Conservation (phyloP, 1,284 basidiomycete species). For the Tilletia caries region DNA sequence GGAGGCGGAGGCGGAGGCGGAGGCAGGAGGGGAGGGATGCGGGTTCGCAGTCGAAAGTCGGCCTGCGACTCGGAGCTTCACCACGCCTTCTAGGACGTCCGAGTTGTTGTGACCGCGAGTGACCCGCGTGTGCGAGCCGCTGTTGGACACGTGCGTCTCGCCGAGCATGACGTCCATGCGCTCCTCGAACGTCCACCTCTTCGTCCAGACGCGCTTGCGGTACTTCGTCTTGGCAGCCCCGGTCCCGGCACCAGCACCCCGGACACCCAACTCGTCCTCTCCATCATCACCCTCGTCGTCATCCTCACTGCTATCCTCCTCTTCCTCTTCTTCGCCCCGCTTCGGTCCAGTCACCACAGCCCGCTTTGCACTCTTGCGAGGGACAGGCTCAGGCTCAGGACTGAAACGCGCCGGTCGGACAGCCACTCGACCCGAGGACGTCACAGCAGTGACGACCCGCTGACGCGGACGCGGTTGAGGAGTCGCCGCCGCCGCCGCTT, state of each 20-base stretch:
- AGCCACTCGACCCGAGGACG: slow-evolving; percentile 5
- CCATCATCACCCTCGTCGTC: not conserved
- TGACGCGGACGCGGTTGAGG: not conserved
- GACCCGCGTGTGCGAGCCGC: too few relatives aligned
- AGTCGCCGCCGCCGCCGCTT: not conserved
- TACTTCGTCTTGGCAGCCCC: not conserved
- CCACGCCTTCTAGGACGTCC: not conserved
- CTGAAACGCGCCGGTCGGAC: not conserved
- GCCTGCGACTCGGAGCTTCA: slow-evolving; percentile 5
- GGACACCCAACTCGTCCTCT: not conserved
- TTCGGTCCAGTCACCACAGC: not conserved
- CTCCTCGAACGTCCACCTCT: slow-evolving; percentile 10
- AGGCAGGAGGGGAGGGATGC: not conserved
- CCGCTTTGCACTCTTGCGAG: not conserved
- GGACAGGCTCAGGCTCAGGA: not conserved
- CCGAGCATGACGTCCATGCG: slow-evolving; percentile 2
- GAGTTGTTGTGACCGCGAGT: not conserved
- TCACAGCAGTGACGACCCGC: not conserved
- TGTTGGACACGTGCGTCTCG: not conserved
- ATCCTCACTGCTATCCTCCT: not conserved
- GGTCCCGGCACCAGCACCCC: not conserved
- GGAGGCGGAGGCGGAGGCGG: not conserved
- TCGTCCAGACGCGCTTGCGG: slow-evolving; percentile 5
- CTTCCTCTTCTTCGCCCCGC: not conserved
- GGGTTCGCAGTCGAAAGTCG: not conserved